These are phyloP conservation scores for Hirschioporus abietinus DNA, from an alignment of 768 basidiomycete genomes.

Conservation along the genomic window DNA sequence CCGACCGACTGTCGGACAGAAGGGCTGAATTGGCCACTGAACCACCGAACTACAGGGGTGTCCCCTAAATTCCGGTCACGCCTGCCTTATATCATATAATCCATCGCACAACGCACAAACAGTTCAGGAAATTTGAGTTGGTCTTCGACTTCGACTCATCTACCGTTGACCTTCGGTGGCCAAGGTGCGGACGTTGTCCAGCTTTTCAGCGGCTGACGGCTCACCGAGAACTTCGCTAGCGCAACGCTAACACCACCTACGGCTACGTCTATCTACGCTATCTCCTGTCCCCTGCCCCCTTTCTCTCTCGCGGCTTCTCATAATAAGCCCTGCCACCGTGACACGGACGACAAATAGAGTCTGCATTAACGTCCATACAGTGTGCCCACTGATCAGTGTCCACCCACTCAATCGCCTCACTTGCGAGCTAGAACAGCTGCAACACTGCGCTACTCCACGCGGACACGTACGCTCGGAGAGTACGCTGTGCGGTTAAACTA, in stretches of 20 bases:
- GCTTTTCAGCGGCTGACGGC: background rate
- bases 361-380: too few species aligned
- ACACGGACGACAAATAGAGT: background rate
- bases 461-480: too few species aligned
- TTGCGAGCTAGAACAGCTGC: background rate
- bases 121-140: too few species aligned
- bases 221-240: background rate
- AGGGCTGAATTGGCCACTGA: too few species aligned
- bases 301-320: background rate
- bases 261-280: background rate
- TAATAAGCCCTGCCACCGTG: background rate
- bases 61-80: background rate
- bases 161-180: background rate
- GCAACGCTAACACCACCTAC: constrained; percentile 1
- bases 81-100: background rate
- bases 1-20: too few species aligned
- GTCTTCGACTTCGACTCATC: background rate
- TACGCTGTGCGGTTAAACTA: too few species aligned
- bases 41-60: background rate
- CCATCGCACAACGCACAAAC: too few species aligned
- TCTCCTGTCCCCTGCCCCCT: background rate
- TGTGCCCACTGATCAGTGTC: too few species aligned
- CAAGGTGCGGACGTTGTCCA: background rate
- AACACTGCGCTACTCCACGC: too few species aligned
- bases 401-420: background rate